phyloP scores from a whole-genome alignment of 2,329 filamentous ascomycete genomes.

The Xylariaceae sp. region DNA sequence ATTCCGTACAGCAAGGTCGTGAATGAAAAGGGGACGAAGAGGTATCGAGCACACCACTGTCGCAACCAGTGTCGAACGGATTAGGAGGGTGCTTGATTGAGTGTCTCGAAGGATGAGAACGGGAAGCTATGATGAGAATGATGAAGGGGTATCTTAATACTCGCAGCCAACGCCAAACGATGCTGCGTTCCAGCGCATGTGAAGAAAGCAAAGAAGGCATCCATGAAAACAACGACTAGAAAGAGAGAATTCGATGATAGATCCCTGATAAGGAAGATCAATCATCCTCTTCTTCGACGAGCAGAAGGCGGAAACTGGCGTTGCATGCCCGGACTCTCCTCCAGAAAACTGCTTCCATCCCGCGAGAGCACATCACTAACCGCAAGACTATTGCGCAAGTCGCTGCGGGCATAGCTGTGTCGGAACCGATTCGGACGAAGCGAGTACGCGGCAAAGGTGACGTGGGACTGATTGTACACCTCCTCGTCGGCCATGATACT shows the following conservation, averaged over 20 bases:
- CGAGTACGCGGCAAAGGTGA: constrained; percentile 2
- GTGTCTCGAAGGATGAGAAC: constrained; percentile 4
- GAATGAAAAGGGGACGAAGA: constrained; percentile 6
- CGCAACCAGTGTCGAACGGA: not conserved
- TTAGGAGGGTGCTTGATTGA: not conserved
- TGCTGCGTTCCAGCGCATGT: not conserved
- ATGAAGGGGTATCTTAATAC: constrained; percentile 24
- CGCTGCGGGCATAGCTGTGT: constrained; percentile 37
- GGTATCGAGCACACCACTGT: not conserved
- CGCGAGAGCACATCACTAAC: constrained; percentile 51
- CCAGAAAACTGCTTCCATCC: constrained; percentile 53
- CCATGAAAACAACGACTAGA: not conserved
- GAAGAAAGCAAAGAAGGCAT: not conserved
- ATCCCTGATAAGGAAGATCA: not conserved
- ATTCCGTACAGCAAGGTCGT: constrained; percentile 18
- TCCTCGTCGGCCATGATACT: constrained; percentile 41
- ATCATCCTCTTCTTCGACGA: constrained; percentile 23
- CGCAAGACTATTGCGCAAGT: constrained; percentile 50
- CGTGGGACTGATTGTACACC: constrained; percentile 21
- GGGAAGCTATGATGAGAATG: not conserved
- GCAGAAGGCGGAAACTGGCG: constrained; percentile 25
- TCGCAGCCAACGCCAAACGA: constrained; percentile 9
- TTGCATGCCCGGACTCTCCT: constrained; percentile 48
- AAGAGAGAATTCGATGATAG: not conserved
- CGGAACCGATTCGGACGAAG: constrained; percentile 31